Percentiles rank a stretch among this genome's conserved stretches.
Conservation (phyloP, 192 early-diverging fungal species). For the Obelidium mucronatum region DNA sequence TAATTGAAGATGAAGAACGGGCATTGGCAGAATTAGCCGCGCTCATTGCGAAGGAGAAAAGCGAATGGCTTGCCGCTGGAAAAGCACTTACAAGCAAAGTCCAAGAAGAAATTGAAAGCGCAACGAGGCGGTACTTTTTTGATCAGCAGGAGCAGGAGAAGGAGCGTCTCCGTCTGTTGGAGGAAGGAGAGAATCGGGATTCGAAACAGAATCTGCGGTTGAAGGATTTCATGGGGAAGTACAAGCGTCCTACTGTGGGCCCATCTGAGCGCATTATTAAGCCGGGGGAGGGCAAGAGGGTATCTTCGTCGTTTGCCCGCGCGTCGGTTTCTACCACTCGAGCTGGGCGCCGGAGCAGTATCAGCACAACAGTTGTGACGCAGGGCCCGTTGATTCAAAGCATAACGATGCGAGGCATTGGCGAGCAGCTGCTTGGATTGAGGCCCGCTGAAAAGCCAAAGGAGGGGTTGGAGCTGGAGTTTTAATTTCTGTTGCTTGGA, state of each 20-base stretch:
- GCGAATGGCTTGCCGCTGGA: not conserved
- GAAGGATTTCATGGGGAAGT: slow-evolving; percentile 23
- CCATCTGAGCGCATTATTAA: too few relatives aligned
- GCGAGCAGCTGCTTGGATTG: not conserved
- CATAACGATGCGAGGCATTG: not conserved
- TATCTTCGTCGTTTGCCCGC: not conserved
- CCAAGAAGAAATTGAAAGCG: slow-evolving; percentile 14
- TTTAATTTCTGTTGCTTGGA: too few relatives aligned
- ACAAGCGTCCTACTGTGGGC: not conserved
- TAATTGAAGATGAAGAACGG: not conserved
- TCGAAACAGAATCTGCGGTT: not conserved
- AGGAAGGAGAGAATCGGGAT: not conserved
- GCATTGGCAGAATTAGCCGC: slow-evolving; percentile 4
- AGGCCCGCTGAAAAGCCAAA: not conserved
- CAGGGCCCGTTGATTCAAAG: not conserved
- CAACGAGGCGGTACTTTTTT: slow-evolving; percentile 9
- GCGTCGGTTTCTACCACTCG: not conserved
- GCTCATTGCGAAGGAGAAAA: slow-evolving; percentile 6
- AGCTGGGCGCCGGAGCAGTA: not conserved
- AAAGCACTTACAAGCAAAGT: slow-evolving; percentile 11
- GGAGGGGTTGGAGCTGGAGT: too few relatives aligned
- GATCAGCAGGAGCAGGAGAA: not conserved
- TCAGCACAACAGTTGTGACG: not conserved
- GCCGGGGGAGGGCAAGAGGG: not conserved
- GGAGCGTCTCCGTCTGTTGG: not conserved